Evolutionary conservation across 2,329 filamentous ascomycete species (phyloP).

Genomic region (Aspergillus phoenicis): DNA sequence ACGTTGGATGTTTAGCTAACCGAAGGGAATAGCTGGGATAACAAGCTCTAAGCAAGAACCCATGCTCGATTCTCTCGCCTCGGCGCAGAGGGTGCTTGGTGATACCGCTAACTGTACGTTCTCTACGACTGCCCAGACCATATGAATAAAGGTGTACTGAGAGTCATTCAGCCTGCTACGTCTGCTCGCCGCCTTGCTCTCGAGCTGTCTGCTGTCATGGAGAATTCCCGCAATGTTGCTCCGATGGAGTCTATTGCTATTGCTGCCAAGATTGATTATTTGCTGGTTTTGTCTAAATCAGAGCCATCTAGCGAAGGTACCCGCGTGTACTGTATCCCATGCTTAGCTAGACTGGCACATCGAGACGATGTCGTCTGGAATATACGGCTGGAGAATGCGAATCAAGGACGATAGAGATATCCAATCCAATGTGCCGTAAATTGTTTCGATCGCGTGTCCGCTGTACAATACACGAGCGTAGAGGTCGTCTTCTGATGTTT

Average conservation of each 20-base stretch:
- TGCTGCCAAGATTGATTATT: slow-evolving; percentile 7
- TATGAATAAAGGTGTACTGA: neutral
- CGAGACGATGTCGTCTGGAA: slow-evolving; percentile 31
- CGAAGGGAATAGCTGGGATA: neutral
- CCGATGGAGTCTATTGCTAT: slow-evolving; percentile 13
- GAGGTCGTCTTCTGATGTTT: slow-evolving; percentile 18
- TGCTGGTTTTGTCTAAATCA: no score
- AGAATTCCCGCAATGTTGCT: slow-evolving; percentile 12
- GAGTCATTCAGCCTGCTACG: slow-evolving; percentile 7
- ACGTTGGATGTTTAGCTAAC: neutral
- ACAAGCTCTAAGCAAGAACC: neutral
- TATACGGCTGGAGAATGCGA: slow-evolving; percentile 30
- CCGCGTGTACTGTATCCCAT: neutral
- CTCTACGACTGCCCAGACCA: neutral
- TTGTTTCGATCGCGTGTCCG: slow-evolving; percentile 31
- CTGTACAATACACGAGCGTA: slow-evolving; percentile 37
- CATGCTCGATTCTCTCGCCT: neutral
- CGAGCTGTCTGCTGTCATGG: slow-evolving; percentile 11
- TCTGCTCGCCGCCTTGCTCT: slow-evolving; percentile 14
- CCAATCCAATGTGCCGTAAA: slow-evolving; percentile 36
- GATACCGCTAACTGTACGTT: neutral
- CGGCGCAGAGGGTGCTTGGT: neutral
- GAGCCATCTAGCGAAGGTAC: no score
- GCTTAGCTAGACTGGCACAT: slow-evolving; percentile 20
- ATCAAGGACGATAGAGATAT: slow-evolving; percentile 28